phyloP scores from a whole-genome alignment of 495 filamentous ascomycete genomes.

The Massariosphaeria phaeospora region DNA sequence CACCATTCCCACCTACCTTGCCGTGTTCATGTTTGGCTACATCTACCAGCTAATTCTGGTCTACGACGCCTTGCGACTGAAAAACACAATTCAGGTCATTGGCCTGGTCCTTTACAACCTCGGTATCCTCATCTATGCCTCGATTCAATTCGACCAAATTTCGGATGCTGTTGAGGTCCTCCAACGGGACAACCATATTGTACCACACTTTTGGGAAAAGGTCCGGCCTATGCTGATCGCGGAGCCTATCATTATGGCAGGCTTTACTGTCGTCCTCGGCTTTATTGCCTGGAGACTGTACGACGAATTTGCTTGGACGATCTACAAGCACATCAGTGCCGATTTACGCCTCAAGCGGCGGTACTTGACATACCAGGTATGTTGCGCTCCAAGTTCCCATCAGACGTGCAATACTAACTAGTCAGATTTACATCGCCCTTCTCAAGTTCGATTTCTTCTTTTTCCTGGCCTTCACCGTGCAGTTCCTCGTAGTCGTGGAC shows the following conservation, averaged over 20 bases:
- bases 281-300: constrained; percentile 90
- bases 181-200: constrained; percentile 20
- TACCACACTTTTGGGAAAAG: constrained; percentile 54
- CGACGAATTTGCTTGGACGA: constrained; percentile 98
- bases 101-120: constrained; percentile 89
- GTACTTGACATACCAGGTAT: constrained; percentile 92
- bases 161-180: constrained; percentile 59
- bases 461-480: constrained; percentile 96
- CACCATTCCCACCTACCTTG: constrained; percentile 82
- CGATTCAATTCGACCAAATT: constrained; percentile 88
- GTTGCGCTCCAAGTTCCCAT: constrained; percentile 22
- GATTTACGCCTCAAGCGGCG: constrained; percentile 95
- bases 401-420: constrained; percentile 36
- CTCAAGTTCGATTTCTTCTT: constrained; percentile 99
- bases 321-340: constrained; percentile 97
- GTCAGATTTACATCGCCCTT: constrained; percentile 93
- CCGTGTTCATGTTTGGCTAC: constrained; percentile 96
- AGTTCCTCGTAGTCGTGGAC: constrained; percentile 90
- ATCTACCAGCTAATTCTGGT: constrained; percentile 83
- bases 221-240: constrained; percentile 75
- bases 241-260: constrained; percentile 74
- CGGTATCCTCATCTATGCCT: constrained; percentile 83
- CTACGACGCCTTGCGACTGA: constrained; percentile 86
- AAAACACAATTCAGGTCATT: constrained; percentile 98
- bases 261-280: constrained; percentile 65